These are phyloP conservation scores for Avena atlantica DNA, from an alignment of 176 grass and related monocot species.

Conservation along the genomic window DNA sequence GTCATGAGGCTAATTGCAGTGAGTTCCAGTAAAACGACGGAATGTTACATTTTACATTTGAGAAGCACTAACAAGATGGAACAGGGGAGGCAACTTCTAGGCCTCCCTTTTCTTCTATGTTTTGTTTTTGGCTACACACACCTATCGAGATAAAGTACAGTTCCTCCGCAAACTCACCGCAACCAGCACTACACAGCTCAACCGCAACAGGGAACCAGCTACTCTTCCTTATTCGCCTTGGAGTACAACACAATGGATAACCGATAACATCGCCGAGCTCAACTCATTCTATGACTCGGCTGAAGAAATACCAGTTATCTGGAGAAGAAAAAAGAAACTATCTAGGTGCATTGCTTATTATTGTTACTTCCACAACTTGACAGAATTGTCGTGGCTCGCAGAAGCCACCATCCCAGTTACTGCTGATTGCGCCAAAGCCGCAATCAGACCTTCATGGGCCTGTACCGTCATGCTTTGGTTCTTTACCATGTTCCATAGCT, in stretches of 20 bases:
- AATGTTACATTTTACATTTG: conserved; percentile 31
- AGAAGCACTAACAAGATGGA: conserved; percentile 25
- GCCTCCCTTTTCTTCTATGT: conserved; percentile 29
- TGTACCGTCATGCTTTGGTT: conserved; percentile 85
- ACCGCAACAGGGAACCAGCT: conserved; percentile 21
- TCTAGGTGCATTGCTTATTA: conserved; percentile 38
- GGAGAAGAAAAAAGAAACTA: conserved; percentile 26
- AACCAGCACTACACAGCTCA: conserved; percentile 38
- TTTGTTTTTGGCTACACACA: conserved; percentile 30
- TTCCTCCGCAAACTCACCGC: conserved; percentile 33
- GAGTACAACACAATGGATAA: conserved; percentile 25
- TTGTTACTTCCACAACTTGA: conserved; percentile 97
- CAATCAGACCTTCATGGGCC: conserved; percentile 86
- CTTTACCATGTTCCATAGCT: conserved; percentile 91
- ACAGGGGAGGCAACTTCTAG: conserved; percentile 31
- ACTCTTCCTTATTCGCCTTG: conserved; percentile 50
- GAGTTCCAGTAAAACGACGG: conserved; percentile 36
- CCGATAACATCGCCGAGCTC: background rate
- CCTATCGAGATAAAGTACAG: conserved; percentile 50
- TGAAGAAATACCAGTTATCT: conserved; percentile 41
- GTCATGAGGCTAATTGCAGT: conserved; percentile 23
- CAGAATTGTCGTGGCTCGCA: conserved; percentile 90
- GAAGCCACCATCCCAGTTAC: conserved; percentile 89
- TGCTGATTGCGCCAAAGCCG: conserved; percentile 72
- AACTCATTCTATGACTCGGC: conserved; percentile 44